A percentile compares a stretch with the other conserved stretches of the same genome.
Conservation (phyloP, 306 rosid genomes). For the Quercus agrifolia region DNA sequence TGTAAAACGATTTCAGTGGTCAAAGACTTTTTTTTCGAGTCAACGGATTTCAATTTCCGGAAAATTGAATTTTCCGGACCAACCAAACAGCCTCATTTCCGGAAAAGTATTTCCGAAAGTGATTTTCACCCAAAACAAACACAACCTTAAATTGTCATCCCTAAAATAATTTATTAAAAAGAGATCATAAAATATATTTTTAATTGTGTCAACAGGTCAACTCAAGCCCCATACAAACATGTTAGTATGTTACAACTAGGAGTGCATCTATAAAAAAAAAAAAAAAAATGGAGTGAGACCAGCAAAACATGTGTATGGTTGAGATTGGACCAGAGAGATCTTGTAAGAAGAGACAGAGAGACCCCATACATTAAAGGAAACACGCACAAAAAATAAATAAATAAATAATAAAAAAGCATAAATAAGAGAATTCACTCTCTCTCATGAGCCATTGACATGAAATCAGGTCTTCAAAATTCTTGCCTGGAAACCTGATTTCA, state of each 20-base stretch:
- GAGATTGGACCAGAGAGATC: constrained; percentile 23
- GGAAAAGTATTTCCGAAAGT: too few species aligned
- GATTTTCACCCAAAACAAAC: too few species aligned
- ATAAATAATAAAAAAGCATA: not conserved
- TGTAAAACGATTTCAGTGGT: too few species aligned
- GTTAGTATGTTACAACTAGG: not conserved
- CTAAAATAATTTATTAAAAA: too few species aligned
- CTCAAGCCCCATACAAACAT: too few species aligned
- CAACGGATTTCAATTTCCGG: too few species aligned
- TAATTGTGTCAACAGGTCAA: too few species aligned
- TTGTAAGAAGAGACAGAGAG: not conserved
- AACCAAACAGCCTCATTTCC: too few species aligned
- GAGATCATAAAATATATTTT: too few species aligned
- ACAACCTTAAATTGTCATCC: too few species aligned
- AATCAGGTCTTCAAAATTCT: constrained; percentile 49
- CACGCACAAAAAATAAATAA: rapidly evolving
- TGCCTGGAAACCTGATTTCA: constrained; percentile 38
- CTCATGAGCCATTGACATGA: constrained; percentile 24
- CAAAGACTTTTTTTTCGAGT: too few species aligned
- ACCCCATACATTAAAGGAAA: not conserved
- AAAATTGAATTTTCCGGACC: too few species aligned
- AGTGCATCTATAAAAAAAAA: constrained; percentile 1
- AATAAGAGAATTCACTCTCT: not conserved
- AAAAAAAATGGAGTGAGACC: not conserved
- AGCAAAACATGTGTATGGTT: constrained; percentile 33